Base-by-base conservation (phyloP, 345 rosid species). In the Populus euphratica region DNA sequence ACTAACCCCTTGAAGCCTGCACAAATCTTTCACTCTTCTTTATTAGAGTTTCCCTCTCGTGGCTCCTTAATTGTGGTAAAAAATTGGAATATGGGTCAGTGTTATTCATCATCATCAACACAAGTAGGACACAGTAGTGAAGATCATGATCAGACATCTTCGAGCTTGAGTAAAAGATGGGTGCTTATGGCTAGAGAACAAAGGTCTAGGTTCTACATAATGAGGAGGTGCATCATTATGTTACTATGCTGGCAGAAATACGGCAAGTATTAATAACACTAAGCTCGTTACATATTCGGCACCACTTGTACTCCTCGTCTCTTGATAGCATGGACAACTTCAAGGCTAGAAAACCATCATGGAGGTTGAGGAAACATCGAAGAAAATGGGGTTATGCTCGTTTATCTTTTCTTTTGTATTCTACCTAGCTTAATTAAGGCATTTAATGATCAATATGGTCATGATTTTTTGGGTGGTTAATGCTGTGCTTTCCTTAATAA, bases 231-330 rank as follows among this genome's bases (percentile, higher is more conserved):
- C 73, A 68, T 75, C 35, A 41, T 85, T 47, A 74, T 71, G 78
- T 36, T 84, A 31, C 71, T 85, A 11, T 74, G 81, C 65, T 77
- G 85, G 87, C 81, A 79, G 31, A 79, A 76, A 69, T 71, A 80
- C 64, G 80, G 79, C 17, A 79, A 80, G 59, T 75, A 43, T 69
- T 73, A 41, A 79, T 52, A 52, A 18, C 59, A 49, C 54, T 16
- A 4, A 49, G 54, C 54, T 49, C 5, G 16, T 49, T 8, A 49
- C 54, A 49, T 16, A 49, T 16, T 5, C 5, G 20, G 18, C 20
- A 14, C 20, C 54, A 17, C 6, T 5, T 5, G 20, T 21, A 54
- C 61, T 54, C 25, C 61, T 54, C 21, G 61, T 54, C 10, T 54
- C 8, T 54, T 54, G 61, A 54, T 21, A 20, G 25, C 23, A 23